Base-by-base conservation (phyloP, 352 stramenopile species). In the Phytopythium mirpurense region DNA sequence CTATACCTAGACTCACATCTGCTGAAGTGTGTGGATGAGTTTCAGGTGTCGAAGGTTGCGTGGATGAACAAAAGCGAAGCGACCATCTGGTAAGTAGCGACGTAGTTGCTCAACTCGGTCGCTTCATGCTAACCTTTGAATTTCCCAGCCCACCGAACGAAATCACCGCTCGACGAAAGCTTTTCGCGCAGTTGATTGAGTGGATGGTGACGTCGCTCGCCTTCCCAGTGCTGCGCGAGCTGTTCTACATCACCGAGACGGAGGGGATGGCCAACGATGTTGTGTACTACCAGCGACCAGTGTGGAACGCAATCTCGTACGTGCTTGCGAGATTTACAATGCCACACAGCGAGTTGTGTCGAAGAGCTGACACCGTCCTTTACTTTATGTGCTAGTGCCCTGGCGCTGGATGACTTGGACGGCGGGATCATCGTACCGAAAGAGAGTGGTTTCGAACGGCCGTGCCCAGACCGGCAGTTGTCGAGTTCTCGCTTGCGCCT, bases 161-260 rank as follows among this genome's bases (percentile, higher is more conserved):
- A 52, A 49, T 65, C 7, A 26, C 52, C 11, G 82, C 82, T 32
- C 65, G 79, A 5, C 66, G 65, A 6, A 37, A 70, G 38, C 59
- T 88, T 0, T 62, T 87, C 6, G 41, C 60, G 10, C 46, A 74
- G 10, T 31, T 90, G 12, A 34, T 88, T 11, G 51, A 56, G 10
- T 89, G 70, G 74, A 21, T 79, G 1, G 53, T 74, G 14, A 67
- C 54, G 9, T 59, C 54, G 2, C 40, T 93, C 9, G 65, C 87
- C 0, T 88, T 84, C 23, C 78, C 83, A 8, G 34, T 89, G 3
- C 42, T 93, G 26, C 72, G 69, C 10, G 78, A 70, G 32, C 54
- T 82, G 43, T 91, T 90, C 62, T 93, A 88, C 60, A 76, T 89
- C 48, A 93, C 83, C 1, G 78, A 90, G 38, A 47, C 60, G 2